Conservation (phyloP, 2,329 filamentous ascomycete genomes). For the Colletotrichum chlorophyti region DNA sequence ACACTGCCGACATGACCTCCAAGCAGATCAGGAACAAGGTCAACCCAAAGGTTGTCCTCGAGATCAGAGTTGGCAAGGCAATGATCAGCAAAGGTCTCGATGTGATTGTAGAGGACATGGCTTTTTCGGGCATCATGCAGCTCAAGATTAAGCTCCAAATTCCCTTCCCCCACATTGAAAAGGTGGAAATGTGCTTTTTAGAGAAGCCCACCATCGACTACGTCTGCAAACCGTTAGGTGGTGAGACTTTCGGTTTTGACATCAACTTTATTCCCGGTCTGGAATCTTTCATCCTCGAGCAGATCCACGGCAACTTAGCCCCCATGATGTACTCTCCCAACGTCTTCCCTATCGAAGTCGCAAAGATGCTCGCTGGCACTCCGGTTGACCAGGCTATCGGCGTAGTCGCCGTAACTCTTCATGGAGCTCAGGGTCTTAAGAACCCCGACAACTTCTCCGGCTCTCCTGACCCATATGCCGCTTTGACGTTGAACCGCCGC, state of each 20-base stretch:
- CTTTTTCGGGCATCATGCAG: constrained; percentile 93
- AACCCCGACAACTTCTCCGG: constrained; percentile 94
- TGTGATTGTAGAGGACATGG: constrained; percentile 97
- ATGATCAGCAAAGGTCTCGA: constrained; percentile 97
- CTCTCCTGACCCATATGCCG: constrained; percentile 88
- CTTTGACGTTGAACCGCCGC: constrained; percentile 84
- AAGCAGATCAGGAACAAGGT: constrained; percentile 93
- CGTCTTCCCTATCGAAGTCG: constrained; percentile 97
- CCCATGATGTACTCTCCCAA: constrained; percentile 99
- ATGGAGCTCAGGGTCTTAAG: constrained; percentile 91
- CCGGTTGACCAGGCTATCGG: constrained; percentile 96
- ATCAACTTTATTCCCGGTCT: constrained; percentile 99
- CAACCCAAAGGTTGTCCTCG: constrained; percentile 94
- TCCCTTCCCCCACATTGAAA: constrained; percentile 93
- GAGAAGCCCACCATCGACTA: constrained; percentile 92
- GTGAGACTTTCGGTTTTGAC: constrained; percentile 94
- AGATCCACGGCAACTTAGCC: constrained; percentile 90
- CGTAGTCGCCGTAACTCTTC: constrained; percentile 88
- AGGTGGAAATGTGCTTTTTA: constrained; percentile 93
- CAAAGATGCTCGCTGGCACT: constrained; percentile 95
- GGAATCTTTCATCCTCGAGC: constrained; percentile 91
- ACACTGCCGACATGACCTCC: constrained; percentile 88
- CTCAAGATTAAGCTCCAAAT: constrained; percentile 98
- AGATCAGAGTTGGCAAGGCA: constrained; percentile 93
- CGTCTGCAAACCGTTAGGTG: constrained; percentile 95